Percentiles rank a stretch among this genome's conserved stretches.
phyloP scores from a whole-genome alignment of 345 rosid genomes.

The Rubroshorea leprosula region DNA sequence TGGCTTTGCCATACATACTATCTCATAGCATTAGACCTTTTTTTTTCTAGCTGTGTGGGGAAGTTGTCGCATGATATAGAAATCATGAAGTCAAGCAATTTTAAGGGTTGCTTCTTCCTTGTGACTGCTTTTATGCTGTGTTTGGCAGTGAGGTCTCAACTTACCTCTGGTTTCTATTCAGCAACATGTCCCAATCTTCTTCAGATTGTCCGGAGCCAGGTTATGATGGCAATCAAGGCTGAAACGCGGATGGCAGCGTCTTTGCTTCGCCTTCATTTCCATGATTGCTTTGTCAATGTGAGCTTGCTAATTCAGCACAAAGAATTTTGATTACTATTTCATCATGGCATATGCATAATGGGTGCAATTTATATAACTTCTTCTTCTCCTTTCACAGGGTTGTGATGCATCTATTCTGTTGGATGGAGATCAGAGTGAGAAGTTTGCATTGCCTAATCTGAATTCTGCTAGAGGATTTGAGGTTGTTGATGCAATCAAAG shows the following conservation, averaged over 20 bases:
- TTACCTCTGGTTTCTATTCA: slow-evolving; percentile 39
- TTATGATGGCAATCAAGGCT: slow-evolving; percentile 33
- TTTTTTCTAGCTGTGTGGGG: neutral
- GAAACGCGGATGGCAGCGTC: slow-evolving; percentile 62
- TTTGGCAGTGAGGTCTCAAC: slow-evolving; percentile 28
- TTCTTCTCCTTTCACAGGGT: slow-evolving; percentile 14
- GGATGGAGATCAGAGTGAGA: slow-evolving; percentile 35
- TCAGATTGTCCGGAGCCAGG: slow-evolving; percentile 31
- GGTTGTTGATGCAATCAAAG: slow-evolving; percentile 38
- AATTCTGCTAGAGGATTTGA: slow-evolving; percentile 31
- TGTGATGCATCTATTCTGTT: slow-evolving; percentile 29
- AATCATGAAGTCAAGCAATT: slow-evolving; percentile 17
- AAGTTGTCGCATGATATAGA: neutral
- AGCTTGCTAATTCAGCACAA: slow-evolving; percentile 7
- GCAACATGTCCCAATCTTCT: slow-evolving; percentile 37
- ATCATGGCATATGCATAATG: neutral
- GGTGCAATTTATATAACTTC: neutral
- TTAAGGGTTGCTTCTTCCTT: slow-evolving; percentile 11
- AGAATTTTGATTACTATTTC: neutral
- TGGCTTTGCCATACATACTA: neutral
- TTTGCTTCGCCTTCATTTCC: slow-evolving; percentile 54
- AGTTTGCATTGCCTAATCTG: slow-evolving; percentile 9
- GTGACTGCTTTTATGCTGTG: slow-evolving; percentile 19
- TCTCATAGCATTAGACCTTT: neutral
- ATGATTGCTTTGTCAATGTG: slow-evolving; percentile 63